Conservation (phyloP, 805 yeast genomes). For the Ogataea methanolica region DNA sequence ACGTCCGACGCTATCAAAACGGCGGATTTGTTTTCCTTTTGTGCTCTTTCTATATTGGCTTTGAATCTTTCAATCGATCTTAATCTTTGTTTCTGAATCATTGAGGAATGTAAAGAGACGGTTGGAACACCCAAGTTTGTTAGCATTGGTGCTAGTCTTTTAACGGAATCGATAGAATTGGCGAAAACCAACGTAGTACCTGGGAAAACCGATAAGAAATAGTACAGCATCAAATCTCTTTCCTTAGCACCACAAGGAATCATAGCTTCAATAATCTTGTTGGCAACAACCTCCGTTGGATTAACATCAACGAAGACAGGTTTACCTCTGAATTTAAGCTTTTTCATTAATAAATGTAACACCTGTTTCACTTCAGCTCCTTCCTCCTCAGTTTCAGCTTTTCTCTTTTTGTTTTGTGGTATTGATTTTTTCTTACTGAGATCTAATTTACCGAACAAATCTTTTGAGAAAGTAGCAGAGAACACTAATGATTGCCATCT, state of each 20-base stretch:
- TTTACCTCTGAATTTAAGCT: constrained; percentile 61
- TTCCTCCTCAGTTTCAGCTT: constrained; percentile 26
- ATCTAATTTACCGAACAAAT: constrained; percentile 71
- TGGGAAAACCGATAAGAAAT: constrained; percentile 79
- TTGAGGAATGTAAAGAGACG: constrained; percentile 83
- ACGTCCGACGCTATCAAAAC: constrained; percentile 93
- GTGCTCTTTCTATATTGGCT: constrained; percentile 33
- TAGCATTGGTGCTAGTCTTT: constrained; percentile 73
- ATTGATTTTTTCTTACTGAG: constrained; percentile 31
- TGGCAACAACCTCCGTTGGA: constrained; percentile 76
- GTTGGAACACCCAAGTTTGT: constrained; percentile 62
- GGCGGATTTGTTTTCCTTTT: constrained; percentile 43
- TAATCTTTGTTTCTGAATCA: constrained; percentile 92
- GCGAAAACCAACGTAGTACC: constrained; percentile 90
- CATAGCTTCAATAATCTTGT: constrained; percentile 73
- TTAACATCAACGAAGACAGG: constrained; percentile 81
- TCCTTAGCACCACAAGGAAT: constrained; percentile 89
- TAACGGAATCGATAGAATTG: constrained; percentile 92
- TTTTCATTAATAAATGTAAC: constrained; percentile 56
- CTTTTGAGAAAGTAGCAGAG: constrained; percentile 88
- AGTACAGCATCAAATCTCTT: constrained; percentile 85
- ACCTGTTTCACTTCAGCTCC: constrained; percentile 46
- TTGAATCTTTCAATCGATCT: constrained; percentile 79
- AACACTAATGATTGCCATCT: constrained; percentile 85
- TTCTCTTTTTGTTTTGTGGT: constrained; percentile 23